Evolutionary conservation across 257 asterid genomes (phyloP).

Genomic region (Salvia rosmarinus): DNA sequence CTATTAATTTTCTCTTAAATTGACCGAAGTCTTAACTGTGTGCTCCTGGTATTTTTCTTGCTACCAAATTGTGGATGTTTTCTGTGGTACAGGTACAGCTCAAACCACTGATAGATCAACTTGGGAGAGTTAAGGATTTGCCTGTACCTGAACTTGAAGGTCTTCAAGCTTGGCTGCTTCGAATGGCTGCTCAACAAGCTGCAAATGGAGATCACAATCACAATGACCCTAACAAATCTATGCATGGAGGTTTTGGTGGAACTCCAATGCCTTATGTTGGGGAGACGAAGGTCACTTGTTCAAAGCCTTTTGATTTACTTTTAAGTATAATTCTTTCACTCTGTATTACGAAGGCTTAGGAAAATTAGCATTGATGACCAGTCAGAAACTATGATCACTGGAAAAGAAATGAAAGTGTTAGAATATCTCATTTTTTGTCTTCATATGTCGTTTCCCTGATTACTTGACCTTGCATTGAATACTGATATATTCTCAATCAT

Average conservation of each 20-base stretch:
- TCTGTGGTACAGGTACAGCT: constrained; percentile 64
- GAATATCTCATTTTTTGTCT: neutral
- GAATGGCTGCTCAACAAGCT: constrained; percentile 70
- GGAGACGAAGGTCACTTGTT: constrained; percentile 71
- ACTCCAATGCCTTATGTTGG: constrained; percentile 94
- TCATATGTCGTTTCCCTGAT: constrained; percentile 1
- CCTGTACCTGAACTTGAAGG: constrained; percentile 82
- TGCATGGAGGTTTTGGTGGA: constrained; percentile 64
- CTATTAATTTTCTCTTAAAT: neutral
- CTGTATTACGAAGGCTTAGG: neutral
- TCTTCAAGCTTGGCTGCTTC: constrained; percentile 91
- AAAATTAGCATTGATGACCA: neutral
- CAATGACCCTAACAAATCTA: constrained; percentile 62
- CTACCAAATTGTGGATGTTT: constrained; percentile 30
- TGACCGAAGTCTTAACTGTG: neutral
- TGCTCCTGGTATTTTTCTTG: neutral
- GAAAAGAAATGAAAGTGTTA: constrained; percentile 1
- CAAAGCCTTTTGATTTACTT: constrained; percentile 19
- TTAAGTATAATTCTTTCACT: neutral
- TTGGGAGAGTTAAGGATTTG: constrained; percentile 86
- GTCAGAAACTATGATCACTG: neutral
- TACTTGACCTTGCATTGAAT: neutral
- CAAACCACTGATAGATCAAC: constrained; percentile 82
- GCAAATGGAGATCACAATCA: constrained; percentile 63
- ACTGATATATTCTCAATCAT: constrained; percentile 20